Evolutionary conservation across 2,329 filamentous ascomycete species (phyloP), one percentile per base, ranked within the genome.

Genomic region (Cephalotrichum gorgonifer): DNA sequence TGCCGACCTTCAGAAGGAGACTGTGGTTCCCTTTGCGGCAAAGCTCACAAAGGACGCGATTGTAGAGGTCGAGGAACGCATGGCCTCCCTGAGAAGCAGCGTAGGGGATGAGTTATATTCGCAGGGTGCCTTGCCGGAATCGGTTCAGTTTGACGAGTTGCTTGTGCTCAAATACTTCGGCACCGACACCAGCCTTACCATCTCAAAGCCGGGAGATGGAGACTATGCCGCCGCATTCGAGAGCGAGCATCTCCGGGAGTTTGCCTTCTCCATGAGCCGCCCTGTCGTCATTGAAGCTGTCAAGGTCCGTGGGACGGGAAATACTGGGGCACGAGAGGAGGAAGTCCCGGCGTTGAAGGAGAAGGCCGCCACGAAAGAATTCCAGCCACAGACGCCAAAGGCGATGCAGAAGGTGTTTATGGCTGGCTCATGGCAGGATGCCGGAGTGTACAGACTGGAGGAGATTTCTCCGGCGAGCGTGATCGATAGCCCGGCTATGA

Each of bases 1-100:
- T 4, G 90, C 90, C 14, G 90, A 96, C 59, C 89, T 95, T 0
- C 90, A 95, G 0, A 87, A 95, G 54, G 90, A 96, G 66, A 76
- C 72, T 15, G 69, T 83, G 6, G 83, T 79, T 78, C 73, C 74
- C 14, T 78, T 82, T 17, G 62, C 73, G 11, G 73, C 74, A 28
- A 11, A 25, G 3, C 76, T 79, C 0, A 72, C 82, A 4, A 65
- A 75, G 7, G 80, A 81, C 35, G 68, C 96, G 15, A 77, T 81
- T 57, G 67, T 65, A 25, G 93, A 90, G 65, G 86, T 96, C 75
- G 74, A 81, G 20, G 83, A 86, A 43, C 73, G 96, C 31, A 91
- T 86, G 66, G 73, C 78, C n/a, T 88, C 84, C 60, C 89, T 88
- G 0, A 76, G 72, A 0, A 68, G 72, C 17, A 79, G 80, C 1